Evolutionary conservation across 345 rosid genomes (phyloP), one percentile per base, ranked within the genome.

Genomic region (Euphorbia pulcherrima): DNA sequence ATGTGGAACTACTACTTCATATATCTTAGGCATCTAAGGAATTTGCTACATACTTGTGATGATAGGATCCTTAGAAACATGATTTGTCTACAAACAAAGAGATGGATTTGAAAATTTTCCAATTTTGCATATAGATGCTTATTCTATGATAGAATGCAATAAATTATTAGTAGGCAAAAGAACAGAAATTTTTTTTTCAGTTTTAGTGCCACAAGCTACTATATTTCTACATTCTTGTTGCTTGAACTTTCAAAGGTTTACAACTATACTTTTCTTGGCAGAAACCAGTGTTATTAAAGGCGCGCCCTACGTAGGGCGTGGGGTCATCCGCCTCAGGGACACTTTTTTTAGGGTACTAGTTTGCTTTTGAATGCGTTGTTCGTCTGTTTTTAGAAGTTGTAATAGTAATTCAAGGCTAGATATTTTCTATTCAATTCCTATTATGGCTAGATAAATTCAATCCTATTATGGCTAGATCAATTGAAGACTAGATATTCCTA

Each of bases 111-210:
- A 41, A 41, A 41, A 41, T 7, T 41, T 39, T 41, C 47, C 14
- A 1, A 14, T 41, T 41, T 41, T 6, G 8, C 12, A 41, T 41
- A 6, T 41, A 41, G 47, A 41, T 41, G 14, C 47, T 41, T 41
- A 41, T 41, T 41, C 14, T 12, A 41, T 41, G 47, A 41, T 41
- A 7, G 47, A 41, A 41, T 41, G 47, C 11, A 41, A 41, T 6
- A 41, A 41, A 6, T 41, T 41, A 41, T 41, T 8, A 41, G 12
- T 8, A 41, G 14, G 12, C 47, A 41, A 12, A 6, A 29, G n/a
- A n/a, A n/a, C n/a, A n/a, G n/a, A n/a, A n/a, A n/a, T n/a, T n/a
- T 28, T 58, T 35, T 58, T 28, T 30, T 58, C 62, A 58, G 12
- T 28, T 29, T 58, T 56, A 17, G 20, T 27, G 61, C 16, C 2